These are phyloP conservation scores for Sporobolus alterniflorus DNA, from an alignment of 202 grass and related monocot genomes.

Conservation along the genomic window DNA sequence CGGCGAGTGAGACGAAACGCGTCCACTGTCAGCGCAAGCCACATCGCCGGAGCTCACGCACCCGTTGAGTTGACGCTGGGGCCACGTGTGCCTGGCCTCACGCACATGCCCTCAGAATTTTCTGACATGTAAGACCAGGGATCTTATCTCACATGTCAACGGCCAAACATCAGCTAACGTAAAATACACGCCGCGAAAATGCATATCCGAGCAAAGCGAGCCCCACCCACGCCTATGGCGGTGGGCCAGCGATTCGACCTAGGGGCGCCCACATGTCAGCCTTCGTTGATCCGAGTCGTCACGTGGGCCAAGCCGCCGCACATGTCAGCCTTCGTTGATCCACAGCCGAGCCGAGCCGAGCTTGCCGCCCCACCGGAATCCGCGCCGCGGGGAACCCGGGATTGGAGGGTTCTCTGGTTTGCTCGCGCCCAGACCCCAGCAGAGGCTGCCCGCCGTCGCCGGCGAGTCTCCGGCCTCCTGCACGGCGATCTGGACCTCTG, in stretches of 20 bases:
- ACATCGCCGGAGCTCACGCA: not conserved
- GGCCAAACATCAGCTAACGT: too few species aligned
- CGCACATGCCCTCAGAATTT: too few species aligned
- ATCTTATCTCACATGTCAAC: too few species aligned
- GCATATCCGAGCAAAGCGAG: not conserved
- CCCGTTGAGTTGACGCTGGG: not conserved
- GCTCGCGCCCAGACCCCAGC: not conserved
- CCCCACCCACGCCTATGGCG: not conserved
- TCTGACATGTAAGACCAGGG: too few species aligned
- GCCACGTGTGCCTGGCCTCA: not conserved
- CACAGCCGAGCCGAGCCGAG: not conserved
- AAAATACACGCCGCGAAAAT: too few species aligned
- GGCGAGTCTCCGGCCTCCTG: slow-evolving; percentile 53
- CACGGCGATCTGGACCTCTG: slow-evolving; percentile 90
- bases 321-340: not conserved
- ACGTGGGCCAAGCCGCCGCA: not conserved
- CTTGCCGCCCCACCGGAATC: slow-evolving; percentile 25
- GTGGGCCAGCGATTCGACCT: not conserved
- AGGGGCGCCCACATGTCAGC: not conserved
- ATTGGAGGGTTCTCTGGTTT: not conserved
- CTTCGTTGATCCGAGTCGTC: not conserved
- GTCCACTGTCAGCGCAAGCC: not conserved
- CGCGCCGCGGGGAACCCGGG: not conserved
- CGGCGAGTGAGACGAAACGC: not conserved
- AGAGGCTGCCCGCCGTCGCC: not conserved